Evolutionary conservation across 2,329 filamentous ascomycete genomes (phyloP), one percentile per base, ranked within the genome.

Genomic region (Botrytis pseudocinerea): DNA sequence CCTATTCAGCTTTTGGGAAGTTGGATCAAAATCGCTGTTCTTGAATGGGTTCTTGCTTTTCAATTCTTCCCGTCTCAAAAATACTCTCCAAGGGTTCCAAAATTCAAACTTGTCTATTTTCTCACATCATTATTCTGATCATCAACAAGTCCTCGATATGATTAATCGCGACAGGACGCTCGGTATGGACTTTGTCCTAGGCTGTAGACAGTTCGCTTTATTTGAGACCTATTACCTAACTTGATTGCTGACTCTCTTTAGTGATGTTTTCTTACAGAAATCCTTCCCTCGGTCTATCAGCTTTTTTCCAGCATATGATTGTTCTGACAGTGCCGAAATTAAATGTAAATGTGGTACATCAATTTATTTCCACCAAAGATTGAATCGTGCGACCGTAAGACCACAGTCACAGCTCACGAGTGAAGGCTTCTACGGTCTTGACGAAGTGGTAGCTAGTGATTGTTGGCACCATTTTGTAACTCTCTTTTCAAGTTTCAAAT

Each of bases 381-480:
- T n/a, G 16, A 8, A 4, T 28, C 1, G 16, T 28, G 1, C 7
- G 14, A 6, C 16, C n/a, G n/a, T 7, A 8, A 18, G 16, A 28
- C 2, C 16, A 57, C 51, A 0, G 12, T 12, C 48, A 57, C n/a
- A 18, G 18, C 51, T 8, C n/a, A 4, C 2, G 14, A 28, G 7
- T 2, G 51, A 57, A 57, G 51, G 6, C 4, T 8, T 57, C 0
- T 57, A 57, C n/a, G 16, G 28, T 28, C n/a, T 57, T 57, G 51
- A 57, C 14, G 16, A 57, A 35, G 28, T 22, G 16, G 22, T 4
- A 4, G 18, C 28, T 25, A 25, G n/a, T 28, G n/a, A 48, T 20
- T 44, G 9, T 35, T 64, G 62, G 62, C 62, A 64, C 20, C n/a
- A 64, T 46, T 14, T 64, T 35, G 42, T 64, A 6, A 46, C 62